phyloP scores from a whole-genome alignment of 1,284 basidiomycete species.

The Rhodotorula mucilaginosa region DNA sequence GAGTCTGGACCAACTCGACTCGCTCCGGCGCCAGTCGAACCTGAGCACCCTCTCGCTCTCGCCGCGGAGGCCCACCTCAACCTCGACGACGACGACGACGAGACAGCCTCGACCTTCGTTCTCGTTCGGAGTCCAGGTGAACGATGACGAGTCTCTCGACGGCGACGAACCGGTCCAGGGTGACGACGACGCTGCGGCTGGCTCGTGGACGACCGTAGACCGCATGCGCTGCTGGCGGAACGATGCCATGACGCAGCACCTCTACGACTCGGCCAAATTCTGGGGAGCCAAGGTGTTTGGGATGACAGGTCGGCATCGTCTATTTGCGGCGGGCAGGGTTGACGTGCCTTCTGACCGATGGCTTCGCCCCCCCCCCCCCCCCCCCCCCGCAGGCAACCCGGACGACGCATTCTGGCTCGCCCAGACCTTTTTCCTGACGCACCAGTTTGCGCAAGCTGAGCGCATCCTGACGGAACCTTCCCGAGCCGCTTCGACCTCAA shows the following conservation, averaged over 20 bases:
- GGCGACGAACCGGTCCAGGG: constrained; percentile 55
- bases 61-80: constrained; percentile 21
- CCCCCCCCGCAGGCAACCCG: constrained; percentile 64
- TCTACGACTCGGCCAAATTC: constrained; percentile 95
- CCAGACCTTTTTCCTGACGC: constrained; percentile 91
- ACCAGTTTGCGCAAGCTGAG: constrained; percentile 92
- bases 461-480: constrained; percentile 66
- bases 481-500: constrained; percentile 10
- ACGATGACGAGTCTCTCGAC: constrained; percentile 49
- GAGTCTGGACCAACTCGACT: constrained; percentile 28
- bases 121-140: neutral
- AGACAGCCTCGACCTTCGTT: neutral
- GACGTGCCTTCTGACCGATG: neutral
- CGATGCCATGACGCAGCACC: constrained; percentile 95
- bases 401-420: constrained; percentile 99
- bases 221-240: constrained; percentile 96
- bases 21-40: constrained; percentile 26
- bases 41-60: constrained; percentile 37
- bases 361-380: no score
- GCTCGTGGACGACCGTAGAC: constrained; percentile 77
- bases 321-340: neutral
- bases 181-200: constrained; percentile 41
- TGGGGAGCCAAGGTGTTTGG: constrained; percentile 96
- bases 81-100: neutral
- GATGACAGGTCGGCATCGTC: constrained; percentile 77